phyloP scores from a whole-genome alignment of 495 filamentous ascomycete species.

The Hypoxylon cercidicola region DNA sequence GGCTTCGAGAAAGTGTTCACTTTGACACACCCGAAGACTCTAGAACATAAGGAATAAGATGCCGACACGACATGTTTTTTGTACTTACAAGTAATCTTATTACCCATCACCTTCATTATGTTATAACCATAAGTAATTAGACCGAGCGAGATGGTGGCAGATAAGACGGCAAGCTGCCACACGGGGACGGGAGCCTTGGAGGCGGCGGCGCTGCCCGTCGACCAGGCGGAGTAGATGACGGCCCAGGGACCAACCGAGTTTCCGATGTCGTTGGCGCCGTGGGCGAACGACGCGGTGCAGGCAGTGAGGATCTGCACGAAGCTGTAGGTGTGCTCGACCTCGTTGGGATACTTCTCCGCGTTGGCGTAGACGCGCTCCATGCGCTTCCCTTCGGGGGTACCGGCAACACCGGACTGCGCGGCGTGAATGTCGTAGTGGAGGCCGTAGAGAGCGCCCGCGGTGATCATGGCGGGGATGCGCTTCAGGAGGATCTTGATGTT shows the following conservation, averaged over 20 bases:
- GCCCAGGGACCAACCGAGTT: conserved; percentile 75
- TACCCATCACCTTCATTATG: conserved; percentile 77
- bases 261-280: conserved; percentile 75
- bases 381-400: conserved; percentile 73
- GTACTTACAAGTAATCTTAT: conserved; percentile 75
- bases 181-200: conserved; percentile 63
- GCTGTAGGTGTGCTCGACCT: conserved; percentile 72
- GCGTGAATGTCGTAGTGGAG: conserved; percentile 78
- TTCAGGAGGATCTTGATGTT: conserved; percentile 68
- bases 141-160: conserved; percentile 64
- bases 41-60: no score
- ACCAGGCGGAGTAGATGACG: conserved; percentile 69
- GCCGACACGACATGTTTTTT: no score
- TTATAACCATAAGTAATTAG: conserved; percentile 74
- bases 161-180: conserved; percentile 69
- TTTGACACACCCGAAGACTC: no score
- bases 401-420: conserved; percentile 69
- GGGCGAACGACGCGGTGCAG: conserved; percentile 71
- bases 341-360: conserved; percentile 70
- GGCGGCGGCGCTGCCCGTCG: conserved; percentile 56
- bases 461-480: conserved; percentile 69
- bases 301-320: conserved; percentile 72
- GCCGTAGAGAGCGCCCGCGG: conserved; percentile 69
- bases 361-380: conserved; percentile 69
- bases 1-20: no score